These are phyloP conservation scores for Lactifluus piperatus DNA, from an alignment of 768 basidiomycete genomes.

Conservation along the genomic window DNA sequence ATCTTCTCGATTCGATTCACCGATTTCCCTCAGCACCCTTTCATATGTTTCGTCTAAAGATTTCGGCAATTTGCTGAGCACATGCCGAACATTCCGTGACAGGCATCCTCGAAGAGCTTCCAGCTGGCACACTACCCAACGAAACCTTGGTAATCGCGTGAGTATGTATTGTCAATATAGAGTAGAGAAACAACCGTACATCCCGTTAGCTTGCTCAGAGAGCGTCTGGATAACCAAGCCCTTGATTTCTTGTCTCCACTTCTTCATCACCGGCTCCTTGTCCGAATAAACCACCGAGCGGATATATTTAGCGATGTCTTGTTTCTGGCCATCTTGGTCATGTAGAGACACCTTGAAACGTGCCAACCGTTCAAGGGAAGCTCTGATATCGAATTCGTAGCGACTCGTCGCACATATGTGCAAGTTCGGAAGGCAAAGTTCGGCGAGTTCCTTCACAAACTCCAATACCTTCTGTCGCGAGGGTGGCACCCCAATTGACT, in stretches of 20 bases:
- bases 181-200: background rate
- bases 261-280: slow-evolving; percentile 25
- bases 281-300: background rate
- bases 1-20: background rate
- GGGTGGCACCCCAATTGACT: background rate
- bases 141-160: background rate
- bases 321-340: background rate
- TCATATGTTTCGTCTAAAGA: background rate
- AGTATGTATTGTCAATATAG: background rate
- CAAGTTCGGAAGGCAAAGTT: background rate
- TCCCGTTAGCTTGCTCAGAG: background rate
- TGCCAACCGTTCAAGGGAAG: background rate
- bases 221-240: background rate
- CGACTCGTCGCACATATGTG: background rate
- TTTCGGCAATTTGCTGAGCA: background rate
- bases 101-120: background rate
- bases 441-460: background rate
- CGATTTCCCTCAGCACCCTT: background rate
- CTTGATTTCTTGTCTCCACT: background rate
- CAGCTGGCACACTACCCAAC: background rate
- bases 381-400: background rate
- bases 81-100: background rate
- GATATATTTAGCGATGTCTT: background rate
- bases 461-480: background rate
- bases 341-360: background rate